phyloP scores from a whole-genome alignment of 2,329 filamentous ascomycete species.

The Calonectria pauciramosa region DNA sequence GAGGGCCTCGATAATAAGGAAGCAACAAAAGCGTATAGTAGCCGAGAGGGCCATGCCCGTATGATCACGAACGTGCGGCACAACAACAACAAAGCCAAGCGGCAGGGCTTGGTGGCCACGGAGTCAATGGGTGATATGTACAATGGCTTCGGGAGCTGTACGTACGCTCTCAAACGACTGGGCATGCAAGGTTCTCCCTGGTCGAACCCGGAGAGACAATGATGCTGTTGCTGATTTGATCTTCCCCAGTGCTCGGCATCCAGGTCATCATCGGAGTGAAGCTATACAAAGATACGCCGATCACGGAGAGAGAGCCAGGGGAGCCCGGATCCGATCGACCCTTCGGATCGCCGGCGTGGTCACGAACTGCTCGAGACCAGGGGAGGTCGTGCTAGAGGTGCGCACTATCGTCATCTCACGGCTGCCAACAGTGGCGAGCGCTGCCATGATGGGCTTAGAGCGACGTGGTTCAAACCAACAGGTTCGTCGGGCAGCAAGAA shows the following conservation, averaged over 20 bases:
- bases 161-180: background rate
- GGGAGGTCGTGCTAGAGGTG: background rate
- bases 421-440: background rate
- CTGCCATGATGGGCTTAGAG: background rate
- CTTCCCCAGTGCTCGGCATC: background rate
- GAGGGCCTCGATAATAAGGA: background rate
- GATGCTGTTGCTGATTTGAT: background rate
- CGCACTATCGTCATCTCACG: background rate
- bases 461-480: constrained; percentile 6
- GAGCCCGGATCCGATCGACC: background rate
- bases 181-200: background rate
- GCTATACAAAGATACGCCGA: background rate
- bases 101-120: background rate
- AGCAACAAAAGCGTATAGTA: background rate
- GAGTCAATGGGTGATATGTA: background rate
- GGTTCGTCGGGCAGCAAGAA: background rate
- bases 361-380: background rate
- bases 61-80: background rate
- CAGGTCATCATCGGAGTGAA: background rate
- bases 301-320: background rate
- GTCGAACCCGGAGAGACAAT: background rate
- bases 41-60: background rate
- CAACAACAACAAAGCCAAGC: too few relatives aligned
- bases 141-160: background rate
- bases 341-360: background rate